These are phyloP conservation scores for Diaporthe citrichinensis DNA, from an alignment of 2,329 filamentous ascomycete genomes.

Conservation along the genomic window DNA sequence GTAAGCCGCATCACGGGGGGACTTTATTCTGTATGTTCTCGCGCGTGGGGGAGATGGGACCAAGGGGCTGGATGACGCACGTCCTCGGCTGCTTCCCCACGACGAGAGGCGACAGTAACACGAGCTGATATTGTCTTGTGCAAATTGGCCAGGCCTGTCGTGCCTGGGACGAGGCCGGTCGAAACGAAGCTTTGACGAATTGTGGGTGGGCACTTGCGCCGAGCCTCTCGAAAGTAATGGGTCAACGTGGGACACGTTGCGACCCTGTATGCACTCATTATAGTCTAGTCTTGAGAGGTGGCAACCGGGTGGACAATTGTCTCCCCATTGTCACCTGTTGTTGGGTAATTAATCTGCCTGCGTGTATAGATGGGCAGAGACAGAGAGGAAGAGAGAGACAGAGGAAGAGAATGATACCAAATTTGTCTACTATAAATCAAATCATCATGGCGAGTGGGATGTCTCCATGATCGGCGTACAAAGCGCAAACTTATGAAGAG, in stretches of 20 bases:
- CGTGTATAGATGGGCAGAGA: background rate
- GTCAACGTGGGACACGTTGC: conserved; percentile 4
- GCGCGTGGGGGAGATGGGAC: background rate
- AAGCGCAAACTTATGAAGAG: background rate
- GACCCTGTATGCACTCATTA: conserved; percentile 30
- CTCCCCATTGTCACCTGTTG: background rate
- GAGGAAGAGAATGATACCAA: conserved; percentile 15
- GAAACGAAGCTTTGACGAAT: conserved; percentile 34
- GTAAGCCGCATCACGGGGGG: conserved; percentile 45
- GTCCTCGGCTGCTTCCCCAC: background rate
- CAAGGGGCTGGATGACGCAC: background rate
- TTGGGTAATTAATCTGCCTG: conserved; percentile 11
- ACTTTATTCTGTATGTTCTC: background rate
- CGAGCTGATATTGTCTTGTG: conserved; percentile 34
- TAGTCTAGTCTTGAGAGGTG: conserved; percentile 29
- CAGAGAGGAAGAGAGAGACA: background rate
- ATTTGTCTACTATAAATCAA: conserved; percentile 1
- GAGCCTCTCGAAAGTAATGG: conserved; percentile 1
- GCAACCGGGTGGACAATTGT: background rate
- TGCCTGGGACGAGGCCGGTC: conserved; percentile 28
- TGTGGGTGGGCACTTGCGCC: conserved; percentile 10
- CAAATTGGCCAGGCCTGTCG: conserved; percentile 31
- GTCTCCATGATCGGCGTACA: background rate
- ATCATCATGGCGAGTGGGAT: background rate
- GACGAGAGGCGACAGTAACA: conserved; percentile 20